Percentiles rank a stretch among this genome's conserved stretches.
phyloP scores from a whole-genome alignment of 116 monocot genomes.

The Trichopus zeylanicus region DNA sequence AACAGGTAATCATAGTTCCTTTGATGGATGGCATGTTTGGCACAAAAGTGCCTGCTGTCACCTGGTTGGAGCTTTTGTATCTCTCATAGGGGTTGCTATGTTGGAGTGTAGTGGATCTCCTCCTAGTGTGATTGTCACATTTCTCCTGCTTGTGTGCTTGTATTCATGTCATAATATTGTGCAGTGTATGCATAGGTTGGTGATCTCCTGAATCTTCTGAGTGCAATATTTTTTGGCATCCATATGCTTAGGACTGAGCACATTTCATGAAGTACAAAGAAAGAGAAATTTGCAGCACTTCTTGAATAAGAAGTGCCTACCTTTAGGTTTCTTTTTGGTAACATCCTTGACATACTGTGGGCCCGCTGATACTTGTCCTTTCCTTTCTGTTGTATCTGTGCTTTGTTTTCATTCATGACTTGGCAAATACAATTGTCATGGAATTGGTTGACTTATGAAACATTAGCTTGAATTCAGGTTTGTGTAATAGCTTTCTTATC shows the following conservation, averaged over 20 bases:
- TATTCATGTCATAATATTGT: neutral
- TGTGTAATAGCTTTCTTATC: slow-evolving; percentile 57
- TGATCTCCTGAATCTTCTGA: slow-evolving; percentile 69
- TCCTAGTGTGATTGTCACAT: slow-evolving; percentile 41
- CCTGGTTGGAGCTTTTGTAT: slow-evolving; percentile 69
- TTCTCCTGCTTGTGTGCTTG: neutral
- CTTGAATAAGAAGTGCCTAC: slow-evolving; percentile 75
- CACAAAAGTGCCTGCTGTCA: slow-evolving; percentile 53
- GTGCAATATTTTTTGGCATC: slow-evolving; percentile 77
- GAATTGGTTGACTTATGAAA: neutral
- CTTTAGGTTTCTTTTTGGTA: neutral
- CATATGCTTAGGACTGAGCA: slow-evolving; percentile 82
- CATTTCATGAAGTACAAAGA: slow-evolving; percentile 59
- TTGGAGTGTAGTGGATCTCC: slow-evolving; percentile 75
- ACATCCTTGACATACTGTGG: neutral
- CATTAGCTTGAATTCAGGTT: slow-evolving; percentile 34
- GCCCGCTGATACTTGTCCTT: neutral
- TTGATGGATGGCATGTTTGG: slow-evolving; percentile 71
- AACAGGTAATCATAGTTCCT: slow-evolving; percentile 73
- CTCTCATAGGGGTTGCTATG: slow-evolving; percentile 63
- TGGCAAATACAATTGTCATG: too few species aligned
- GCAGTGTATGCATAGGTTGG: slow-evolving; percentile 37
- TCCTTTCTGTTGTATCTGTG: neutral
- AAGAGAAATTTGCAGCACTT: slow-evolving; percentile 51
- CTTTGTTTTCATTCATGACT: too few species aligned